Percentiles rank a stretch among this genome's conserved stretches.
Conservation (phyloP, 441 rosid genomes). For the Erysimum cheiri region DNA sequence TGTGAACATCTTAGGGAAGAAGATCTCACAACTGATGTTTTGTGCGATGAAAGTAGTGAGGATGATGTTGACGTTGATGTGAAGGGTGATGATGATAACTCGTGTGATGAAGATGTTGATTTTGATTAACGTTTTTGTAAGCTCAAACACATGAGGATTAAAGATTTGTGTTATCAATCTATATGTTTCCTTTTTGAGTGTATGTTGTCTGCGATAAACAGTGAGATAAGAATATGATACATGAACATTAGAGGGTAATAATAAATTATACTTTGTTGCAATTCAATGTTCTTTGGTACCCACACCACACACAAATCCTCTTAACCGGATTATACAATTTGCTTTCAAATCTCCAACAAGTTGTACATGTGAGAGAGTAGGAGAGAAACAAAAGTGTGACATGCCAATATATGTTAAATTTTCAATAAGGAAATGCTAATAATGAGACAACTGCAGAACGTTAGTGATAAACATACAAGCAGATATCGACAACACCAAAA, state of each 20-base stretch:
- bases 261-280: neutral
- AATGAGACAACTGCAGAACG: too few relatives aligned
- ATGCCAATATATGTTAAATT: too few relatives aligned
- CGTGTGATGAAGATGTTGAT: conserved; percentile 23
- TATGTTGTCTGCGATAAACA: conserved; percentile 12
- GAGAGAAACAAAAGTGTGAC: neutral
- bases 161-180: conserved; percentile 15
- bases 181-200: neutral
- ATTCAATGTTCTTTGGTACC: neutral
- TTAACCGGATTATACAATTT: neutral
- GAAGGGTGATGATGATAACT: conserved; percentile 27
- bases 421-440: too few relatives aligned
- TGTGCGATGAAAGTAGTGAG: conserved; percentile 14
- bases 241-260: neutral
- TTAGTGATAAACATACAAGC: neutral
- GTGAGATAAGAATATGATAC: conserved; percentile 15
- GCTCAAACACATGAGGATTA: neutral
- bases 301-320: neutral
- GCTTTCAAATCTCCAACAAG: too few relatives aligned
- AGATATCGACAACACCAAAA: neutral
- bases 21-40: conserved; percentile 29
- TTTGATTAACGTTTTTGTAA: conserved; percentile 4
- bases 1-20: conserved; percentile 37
- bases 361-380: neutral
- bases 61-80: conserved; percentile 16